Base-by-base conservation (phyloP, 2,329 filamentous ascomycete species). In the Trichoderma citrinoviride region DNA sequence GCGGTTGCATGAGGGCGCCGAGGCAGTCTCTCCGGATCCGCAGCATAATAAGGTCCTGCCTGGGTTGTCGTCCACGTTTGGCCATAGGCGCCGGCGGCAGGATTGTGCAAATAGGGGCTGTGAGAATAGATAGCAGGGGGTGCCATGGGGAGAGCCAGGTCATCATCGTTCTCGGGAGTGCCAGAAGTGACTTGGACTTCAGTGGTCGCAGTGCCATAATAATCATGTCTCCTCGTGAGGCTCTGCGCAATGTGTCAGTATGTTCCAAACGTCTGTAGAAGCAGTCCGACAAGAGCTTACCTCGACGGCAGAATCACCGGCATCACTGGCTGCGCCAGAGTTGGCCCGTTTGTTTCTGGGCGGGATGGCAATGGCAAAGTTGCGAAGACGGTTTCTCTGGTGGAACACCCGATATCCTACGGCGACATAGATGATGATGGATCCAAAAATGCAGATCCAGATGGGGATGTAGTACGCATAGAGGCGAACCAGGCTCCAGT, bases 391-490 rank as follows among this genome's bases (percentile, higher is more conserved):
- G 64, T 87, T 87, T 7, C 85, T 81, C 67, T 83, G 81, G 63
- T 83, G 83, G 68, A 87, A 87, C 12, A 87, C 84, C 33, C 84
- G 82, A 68, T 83, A 85, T 23, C 85, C 85, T 43, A 87, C 83
- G 1, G 82, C 82, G 8, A 83, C 70, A 68, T 87, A 87, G 41
- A 87, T 85, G 67, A 82, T 68, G 21, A 81, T 78, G 0, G 84
- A 86, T 19, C 84, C 68, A 19, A 83, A 72, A 49, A 85, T 86
- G 70, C 84, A 87, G 10, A 82, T 75, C 85, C 85, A 87, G 44
- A 87, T 85, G 1, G 85, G 85, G 21, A 86, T 78, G 70, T 87
- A 87, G 71, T 86, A 87, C 12, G 83, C 82, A 70, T 82, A 86
- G 15, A 87, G 84, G 19, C 85, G 83, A 21, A 87, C 77, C 40